phyloP scores from a whole-genome alignment of 495 filamentous ascomycete species.

The Trichoderma gamsii region DNA sequence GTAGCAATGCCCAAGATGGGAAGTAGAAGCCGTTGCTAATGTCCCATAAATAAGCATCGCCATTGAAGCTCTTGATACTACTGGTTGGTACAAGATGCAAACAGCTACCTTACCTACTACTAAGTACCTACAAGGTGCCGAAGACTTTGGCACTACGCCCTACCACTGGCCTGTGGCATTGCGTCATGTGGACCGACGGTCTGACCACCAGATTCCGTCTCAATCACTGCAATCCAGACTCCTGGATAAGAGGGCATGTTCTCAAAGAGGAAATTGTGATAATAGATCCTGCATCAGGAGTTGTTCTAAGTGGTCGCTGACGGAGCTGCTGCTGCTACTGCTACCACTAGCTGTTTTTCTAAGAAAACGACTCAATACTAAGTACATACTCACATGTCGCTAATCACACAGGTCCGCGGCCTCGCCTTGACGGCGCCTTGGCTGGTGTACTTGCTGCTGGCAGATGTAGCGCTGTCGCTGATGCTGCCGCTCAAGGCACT shows the following conservation, averaged over 20 bases:
- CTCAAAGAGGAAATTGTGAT: too few species aligned
- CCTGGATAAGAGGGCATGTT: not conserved
- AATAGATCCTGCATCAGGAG: too few species aligned
- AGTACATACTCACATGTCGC: not conserved
- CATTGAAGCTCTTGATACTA: too few species aligned
- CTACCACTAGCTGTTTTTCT: not conserved
- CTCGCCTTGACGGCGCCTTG: conserved; percentile 42
- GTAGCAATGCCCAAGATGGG: not conserved
- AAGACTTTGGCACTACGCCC: too few species aligned
- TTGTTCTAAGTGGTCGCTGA: not conserved
- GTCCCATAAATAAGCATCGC: not conserved
- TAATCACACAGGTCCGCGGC: conserved; percentile 34
- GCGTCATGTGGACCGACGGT: not conserved
- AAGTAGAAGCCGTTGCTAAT: not conserved
- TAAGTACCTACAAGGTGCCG: too few species aligned
- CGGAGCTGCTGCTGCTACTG: not conserved
- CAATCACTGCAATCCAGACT: not conserved
- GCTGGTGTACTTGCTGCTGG: conserved; percentile 41
- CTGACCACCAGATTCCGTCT: not conserved
- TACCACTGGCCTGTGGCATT: not conserved
- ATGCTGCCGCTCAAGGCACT: conserved; percentile 44
- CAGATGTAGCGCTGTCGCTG: conserved; percentile 46
- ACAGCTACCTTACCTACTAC: too few species aligned
- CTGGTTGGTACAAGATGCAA: too few species aligned
- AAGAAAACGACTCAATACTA: not conserved